Evolutionary conservation across 495 filamentous ascomycete genomes (phyloP), one percentile per base, ranked within the genome.

Genomic region (Aspergillus egyptiacus): DNA sequence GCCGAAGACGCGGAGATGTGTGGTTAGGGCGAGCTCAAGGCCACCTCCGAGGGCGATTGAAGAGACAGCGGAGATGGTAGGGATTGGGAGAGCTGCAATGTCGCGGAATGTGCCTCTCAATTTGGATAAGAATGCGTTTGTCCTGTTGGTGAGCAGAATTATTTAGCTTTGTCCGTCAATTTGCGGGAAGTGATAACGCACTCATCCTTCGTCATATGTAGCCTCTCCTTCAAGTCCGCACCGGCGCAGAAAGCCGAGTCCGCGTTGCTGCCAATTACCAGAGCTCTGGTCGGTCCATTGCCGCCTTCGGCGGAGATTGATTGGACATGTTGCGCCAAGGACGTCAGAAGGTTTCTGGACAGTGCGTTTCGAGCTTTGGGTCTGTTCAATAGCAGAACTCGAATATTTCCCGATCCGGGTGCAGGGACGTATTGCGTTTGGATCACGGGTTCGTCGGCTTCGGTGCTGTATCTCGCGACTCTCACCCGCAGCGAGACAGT

Each of bases 211-310:
- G 77, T 85, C 65, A 97, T 89, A 0, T 70, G 74, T 25, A 76
- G 77, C 17, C 91, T 74, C 72, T 96, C 93, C 61, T 96, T 97
- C 48, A 98, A 65, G 56, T 98, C 91, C 1, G 93, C 93, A 24
- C 93, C 93, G 0, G 94, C 89, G 68, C 91, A 97, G 68, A 98
- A 98, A 44, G 80, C 81, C 2, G 77, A 71, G 33, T 96, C 88
- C 14, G 84, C 72, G 6, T 85, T 86, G 53, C 84, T 89, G 10
- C 83, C 84, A 2, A 97, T 50, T 15, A 97, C 79, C 56, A 98
- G 57, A 0, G 83, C 89, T 34, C 93, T 69, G 7, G 90, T 95
- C 0, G 73, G 65, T 8, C 79, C 77, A 6, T 68, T 69, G 31
- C 80, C 80, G 35, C 79, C 81, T 59, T 94, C 87, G 3, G 74